phyloP scores from a whole-genome alignment of 2,329 filamentous ascomycete genomes.

The Talaromyces sp. region DNA sequence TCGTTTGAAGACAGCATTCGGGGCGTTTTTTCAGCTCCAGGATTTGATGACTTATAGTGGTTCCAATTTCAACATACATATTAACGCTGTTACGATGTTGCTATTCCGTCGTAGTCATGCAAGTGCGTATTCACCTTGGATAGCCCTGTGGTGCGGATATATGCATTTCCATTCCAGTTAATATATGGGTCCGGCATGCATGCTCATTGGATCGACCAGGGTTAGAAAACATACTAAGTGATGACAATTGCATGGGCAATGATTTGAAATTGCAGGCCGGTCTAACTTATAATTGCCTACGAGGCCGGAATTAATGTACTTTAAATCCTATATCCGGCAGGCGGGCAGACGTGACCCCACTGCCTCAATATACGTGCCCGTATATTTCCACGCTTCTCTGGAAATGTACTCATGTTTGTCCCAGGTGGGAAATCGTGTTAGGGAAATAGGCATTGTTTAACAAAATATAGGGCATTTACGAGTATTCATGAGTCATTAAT shows the following conservation, averaged over 20 bases:
- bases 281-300: background rate
- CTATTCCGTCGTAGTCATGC: too few relatives aligned
- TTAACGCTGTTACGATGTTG: background rate
- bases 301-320: background rate
- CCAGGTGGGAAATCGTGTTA: background rate
- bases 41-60: background rate
- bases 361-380: background rate
- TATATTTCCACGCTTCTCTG: too few relatives aligned
- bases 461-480: background rate
- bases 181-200: too few relatives aligned
- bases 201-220: too few relatives aligned
- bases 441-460: background rate
- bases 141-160: too few relatives aligned
- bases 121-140: too few relatives aligned
- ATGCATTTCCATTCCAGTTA: too few relatives aligned
- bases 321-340: background rate
- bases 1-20: background rate
- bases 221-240: too few relatives aligned
- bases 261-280: too few relatives aligned
- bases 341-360: background rate
- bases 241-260: too few relatives aligned
- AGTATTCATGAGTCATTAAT: background rate
- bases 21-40: background rate
- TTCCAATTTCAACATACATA: background rate
- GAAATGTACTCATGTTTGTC: too few relatives aligned